phyloP scores from a whole-genome alignment of 768 basidiomycete species.

The Suillus luteus region DNA sequence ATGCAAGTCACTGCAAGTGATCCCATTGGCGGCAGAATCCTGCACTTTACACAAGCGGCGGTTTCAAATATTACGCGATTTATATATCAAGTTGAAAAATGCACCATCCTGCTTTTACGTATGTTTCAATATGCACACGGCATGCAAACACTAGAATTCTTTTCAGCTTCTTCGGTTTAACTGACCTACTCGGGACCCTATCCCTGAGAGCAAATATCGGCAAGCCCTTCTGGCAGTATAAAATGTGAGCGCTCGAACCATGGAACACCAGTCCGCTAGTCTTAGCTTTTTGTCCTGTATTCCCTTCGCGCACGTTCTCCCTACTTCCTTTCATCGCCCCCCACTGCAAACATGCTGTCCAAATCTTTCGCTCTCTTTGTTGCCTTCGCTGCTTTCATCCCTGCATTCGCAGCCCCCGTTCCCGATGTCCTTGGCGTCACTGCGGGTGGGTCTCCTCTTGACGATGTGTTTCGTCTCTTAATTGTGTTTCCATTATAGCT shows the following conservation, averaged over 20 bases:
- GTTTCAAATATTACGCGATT: too few relatives aligned
- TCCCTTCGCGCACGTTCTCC: neutral
- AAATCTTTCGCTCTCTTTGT: neutral
- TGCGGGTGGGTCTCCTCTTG: neutral
- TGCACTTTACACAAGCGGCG: too few relatives aligned
- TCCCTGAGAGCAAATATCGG: neutral
- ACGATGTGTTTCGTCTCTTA: accelerated
- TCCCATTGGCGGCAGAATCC: too few relatives aligned
- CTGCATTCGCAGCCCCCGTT: neutral
- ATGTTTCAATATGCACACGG: too few relatives aligned
- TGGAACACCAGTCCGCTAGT: neutral
- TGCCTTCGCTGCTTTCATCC: neutral
- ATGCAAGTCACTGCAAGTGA: too few relatives aligned
- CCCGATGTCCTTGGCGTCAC: accelerated
- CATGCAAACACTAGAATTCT: too few relatives aligned
- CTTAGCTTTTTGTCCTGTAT: neutral
- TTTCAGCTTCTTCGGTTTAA: too few relatives aligned
- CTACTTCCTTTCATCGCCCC: neutral
- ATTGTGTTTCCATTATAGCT: neutral
- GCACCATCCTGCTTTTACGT: too few relatives aligned
- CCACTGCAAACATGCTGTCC: neutral
- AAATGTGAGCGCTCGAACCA: neutral
- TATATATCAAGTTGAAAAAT: too few relatives aligned
- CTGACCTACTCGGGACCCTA: neutral
- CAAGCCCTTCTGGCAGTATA: neutral